Conservation (phyloP, 768 basidiomycete genomes). For the Rubroboletus satanas region DNA sequence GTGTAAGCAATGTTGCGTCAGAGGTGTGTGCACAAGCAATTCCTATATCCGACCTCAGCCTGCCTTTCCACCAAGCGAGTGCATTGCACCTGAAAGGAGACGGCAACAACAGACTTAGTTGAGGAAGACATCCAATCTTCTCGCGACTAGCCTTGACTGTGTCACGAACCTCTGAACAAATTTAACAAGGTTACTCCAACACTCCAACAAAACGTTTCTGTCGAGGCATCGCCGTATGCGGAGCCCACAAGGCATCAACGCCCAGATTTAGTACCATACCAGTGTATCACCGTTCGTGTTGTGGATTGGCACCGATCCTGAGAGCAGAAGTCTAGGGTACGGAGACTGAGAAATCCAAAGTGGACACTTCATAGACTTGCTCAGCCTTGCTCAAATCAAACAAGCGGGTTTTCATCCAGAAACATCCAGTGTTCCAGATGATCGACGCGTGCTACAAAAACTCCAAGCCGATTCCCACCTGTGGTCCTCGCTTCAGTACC, state of each 20-base stretch:
- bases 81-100: too few species aligned
- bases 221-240: not conserved
- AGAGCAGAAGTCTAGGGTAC: not conserved
- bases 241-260: too few species aligned
- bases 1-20: too few species aligned
- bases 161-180: not conserved
- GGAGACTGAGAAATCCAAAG: not conserved
- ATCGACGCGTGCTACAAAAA: conserved; percentile 47
- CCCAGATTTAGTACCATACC: not conserved
- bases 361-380: not conserved
- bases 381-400: not conserved
- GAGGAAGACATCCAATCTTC: not conserved
- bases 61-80: not conserved
- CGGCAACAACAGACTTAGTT: too few species aligned
- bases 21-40: not conserved
- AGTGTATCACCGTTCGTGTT: not conserved
- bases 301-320: not conserved
- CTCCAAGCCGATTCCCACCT: conserved; percentile 78
- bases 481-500: conserved; percentile 63
- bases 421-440: conserved; percentile 9
- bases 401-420: not conserved
- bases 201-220: not conserved
- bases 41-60: not conserved
- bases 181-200: not conserved
- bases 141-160: not conserved